phyloP scores from a whole-genome alignment of 805 yeast genomes.

The Blastobotrys parvus region DNA sequence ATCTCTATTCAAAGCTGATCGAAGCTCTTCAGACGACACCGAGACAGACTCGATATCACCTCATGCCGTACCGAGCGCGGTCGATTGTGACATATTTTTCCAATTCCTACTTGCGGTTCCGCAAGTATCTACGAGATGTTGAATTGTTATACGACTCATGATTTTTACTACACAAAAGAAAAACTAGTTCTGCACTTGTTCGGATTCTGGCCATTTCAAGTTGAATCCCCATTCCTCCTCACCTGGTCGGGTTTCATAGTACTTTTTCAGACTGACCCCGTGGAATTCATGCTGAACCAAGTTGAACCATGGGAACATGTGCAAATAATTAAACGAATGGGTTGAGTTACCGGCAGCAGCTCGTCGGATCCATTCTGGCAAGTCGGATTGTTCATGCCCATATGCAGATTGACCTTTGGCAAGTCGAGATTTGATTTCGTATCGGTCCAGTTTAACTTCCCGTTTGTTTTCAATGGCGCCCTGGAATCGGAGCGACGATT shows the following conservation, averaged over 20 bases:
- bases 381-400: constrained; percentile 44
- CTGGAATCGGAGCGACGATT: constrained; percentile 64
- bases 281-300: constrained; percentile 74
- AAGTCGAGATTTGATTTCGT: constrained; percentile 58
- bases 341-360: constrained; percentile 72
- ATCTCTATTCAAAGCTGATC: background rate
- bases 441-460: constrained; percentile 67
- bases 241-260: constrained; percentile 40
- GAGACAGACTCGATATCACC: background rate
- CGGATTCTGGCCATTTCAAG: constrained; percentile 7
- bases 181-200: background rate
- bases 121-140: background rate
- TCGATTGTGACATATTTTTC: background rate
- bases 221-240: constrained; percentile 51
- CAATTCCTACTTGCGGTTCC: background rate
- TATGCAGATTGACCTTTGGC: constrained; percentile 60
- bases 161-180: background rate
- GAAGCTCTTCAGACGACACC: background rate
- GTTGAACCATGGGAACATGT: constrained; percentile 76
- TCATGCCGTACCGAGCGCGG: background rate
- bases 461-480: constrained; percentile 66
- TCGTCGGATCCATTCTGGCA: constrained; percentile 64
- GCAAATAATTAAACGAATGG: constrained; percentile 51
- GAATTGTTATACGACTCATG: background rate
- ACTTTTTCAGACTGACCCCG: constrained; percentile 61